A percentile compares a stretch with the other conserved stretches of the same genome.
Conservation (phyloP, 148 eudicot genomes). For the Spergularia marina region DNA sequence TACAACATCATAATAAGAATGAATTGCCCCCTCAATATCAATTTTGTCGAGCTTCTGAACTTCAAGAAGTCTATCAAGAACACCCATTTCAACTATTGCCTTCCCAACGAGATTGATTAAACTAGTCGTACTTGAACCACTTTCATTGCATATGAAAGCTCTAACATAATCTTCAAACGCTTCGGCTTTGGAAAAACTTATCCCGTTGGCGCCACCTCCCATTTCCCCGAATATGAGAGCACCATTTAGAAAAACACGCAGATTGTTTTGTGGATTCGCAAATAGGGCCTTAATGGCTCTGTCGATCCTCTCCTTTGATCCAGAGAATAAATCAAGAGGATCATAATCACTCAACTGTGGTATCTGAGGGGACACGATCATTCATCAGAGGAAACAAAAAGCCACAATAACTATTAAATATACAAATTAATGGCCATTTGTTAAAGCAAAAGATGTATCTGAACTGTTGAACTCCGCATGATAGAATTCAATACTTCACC, state of each 20-base stretch:
- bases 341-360: constrained; percentile 71
- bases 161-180: constrained; percentile 58
- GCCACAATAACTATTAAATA: background rate
- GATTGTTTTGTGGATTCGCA: constrained; percentile 82
- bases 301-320: constrained; percentile 66
- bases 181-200: constrained; percentile 38
- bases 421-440: background rate
- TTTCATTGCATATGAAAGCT: constrained; percentile 44
- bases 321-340: constrained; percentile 87
- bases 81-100: constrained; percentile 48
- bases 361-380: constrained; percentile 46
- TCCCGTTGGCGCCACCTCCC: constrained; percentile 56
- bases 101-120: constrained; percentile 68
- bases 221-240: constrained; percentile 71
- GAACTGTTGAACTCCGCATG: background rate
- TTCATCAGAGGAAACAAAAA: constrained; percentile 12
- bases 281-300: constrained; percentile 76
- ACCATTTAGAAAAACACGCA: constrained; percentile 86
- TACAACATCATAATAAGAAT: constrained; percentile 79
- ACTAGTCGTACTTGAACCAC: constrained; percentile 48
- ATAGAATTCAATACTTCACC: constrained; percentile 38
- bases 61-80: constrained; percentile 67
- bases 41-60: constrained; percentile 75
- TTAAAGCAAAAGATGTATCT: background rate
- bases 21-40: constrained; percentile 96